Evolutionary conservation across 306 rosid genomes (phyloP), one percentile per base, ranked within the genome.

Genomic region (Vigna trinervia): DNA sequence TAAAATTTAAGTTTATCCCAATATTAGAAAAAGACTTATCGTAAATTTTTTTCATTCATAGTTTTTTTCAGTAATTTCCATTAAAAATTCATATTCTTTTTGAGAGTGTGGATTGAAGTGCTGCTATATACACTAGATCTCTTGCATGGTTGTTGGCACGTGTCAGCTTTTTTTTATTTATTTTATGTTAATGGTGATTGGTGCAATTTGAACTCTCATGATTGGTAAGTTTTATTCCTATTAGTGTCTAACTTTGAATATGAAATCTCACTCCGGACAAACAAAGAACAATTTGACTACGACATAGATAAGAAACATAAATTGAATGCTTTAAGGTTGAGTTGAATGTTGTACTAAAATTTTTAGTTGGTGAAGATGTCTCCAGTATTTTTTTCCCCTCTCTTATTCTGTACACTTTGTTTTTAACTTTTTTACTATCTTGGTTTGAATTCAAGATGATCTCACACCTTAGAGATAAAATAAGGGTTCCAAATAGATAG

Each of bases 171-270:
- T 26, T 41, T 17, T 17, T 17, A 17, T 17, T 8, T 14, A 3
- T 22, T 10, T 13, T 23, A 14, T 32, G 36, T 66, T n/a, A 43
- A 46, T 52, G 34, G 39, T 56, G 65, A 28, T 59, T 12, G 39
- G 13, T 59, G 38, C 65, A 59, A 11, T 45, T 6, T 14, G 64
- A 68, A 67, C 69, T 65, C 67, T 43, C 4, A 10, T 43, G 57
- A 34, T 66, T 32, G 76, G 58, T 66, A 17, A 30, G 46, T 48
- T 45, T 32, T 66, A 38, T 58, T 12, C 30, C 26, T 66, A 39
- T 39, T 39, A 8, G 45, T 1, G 45, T 39, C 10, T 39, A 39
- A 39, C 45, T 39, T 7, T 8, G 11, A 39, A 39, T 7, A 39
- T 8, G 45, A 34, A 5, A 5, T 5, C 38, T 34, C 38, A 34